Evolutionary conservation across 2,329 filamentous ascomycete species (phyloP), one percentile per base, ranked within the genome.

Genomic region (Westerdykella ornata): DNA sequence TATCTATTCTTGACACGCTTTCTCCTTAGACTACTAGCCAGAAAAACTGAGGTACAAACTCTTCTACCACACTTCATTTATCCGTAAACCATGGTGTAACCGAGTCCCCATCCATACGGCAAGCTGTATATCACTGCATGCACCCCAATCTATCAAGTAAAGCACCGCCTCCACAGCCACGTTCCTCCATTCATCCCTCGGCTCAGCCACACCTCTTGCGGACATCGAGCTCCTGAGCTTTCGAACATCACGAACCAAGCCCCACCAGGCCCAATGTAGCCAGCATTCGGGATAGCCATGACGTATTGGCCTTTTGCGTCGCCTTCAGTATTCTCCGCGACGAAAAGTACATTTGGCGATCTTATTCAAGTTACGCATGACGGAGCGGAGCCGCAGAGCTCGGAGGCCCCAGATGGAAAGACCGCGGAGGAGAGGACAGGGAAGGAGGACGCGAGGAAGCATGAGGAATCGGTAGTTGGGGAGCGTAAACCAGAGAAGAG

Each of bases 291-390:
- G 52, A 53, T 59, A 59, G 63, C 63, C 62, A 67, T 67, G 74
- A 94, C 92, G 87, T 94, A 94, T 76, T 94, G 87, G 87, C 87
- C 87, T 60, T 79, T 88, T 67, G 86, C 85, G 67, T 85, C 85
- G 64, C 85, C 87, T 62, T 81, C 82, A 65, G 81, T 89, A 65
- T 90, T 87, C 72, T 82, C 85, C 61, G 84, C 84, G 56, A 85
- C 76, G 70, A 85, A 80, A 69, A 78, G 76, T 60, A 74, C 75
- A 63, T 67, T 73, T 52, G 67, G 72, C 41, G 66, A 73, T 51
- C 74, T 70, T 43, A 69, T 75, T 47, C 67, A 78, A 46, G 77
- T 75, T 39, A 75, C 82, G 52, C 77, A 86, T 71, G 81, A 82
- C 63, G 70, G 79, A 55, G 51, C 70, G 18, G 44, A 52, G 33